Base-by-base conservation (phyloP, 176 grass and related monocot species). In the Tillandsia leiboldiana region DNA sequence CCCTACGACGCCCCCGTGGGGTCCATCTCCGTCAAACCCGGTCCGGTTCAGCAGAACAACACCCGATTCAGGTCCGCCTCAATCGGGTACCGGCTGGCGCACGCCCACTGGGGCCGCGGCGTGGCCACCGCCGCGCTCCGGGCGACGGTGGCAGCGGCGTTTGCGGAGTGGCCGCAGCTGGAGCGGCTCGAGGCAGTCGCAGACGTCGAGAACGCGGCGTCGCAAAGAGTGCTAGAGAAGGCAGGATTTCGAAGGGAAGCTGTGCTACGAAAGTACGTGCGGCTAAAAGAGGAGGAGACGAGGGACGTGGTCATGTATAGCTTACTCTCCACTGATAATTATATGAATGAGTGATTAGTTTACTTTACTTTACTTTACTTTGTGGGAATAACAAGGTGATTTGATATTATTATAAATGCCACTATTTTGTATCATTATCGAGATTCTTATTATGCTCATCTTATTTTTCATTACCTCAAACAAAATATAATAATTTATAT, bases 211-310 rank as follows among this genome's bases (percentile, higher is more conserved):
- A 96, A 89, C 65, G 78, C 70, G 66, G 83, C 92, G 70, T 91
- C 88, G 72, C 92, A 91, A 69, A 81, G 88, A 23, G 85, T 86
- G 78, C 88, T 89, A 69, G 88, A 96, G 85, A 91, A 96, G 81
- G 88, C 92, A 52, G 88, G 88, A 8, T 96, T 96, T 68, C 52
- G 18, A 14, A 70, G 81, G 54, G 88, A 91, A 17, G 88, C 85
- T 11, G 14, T 78, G 48, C 72, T 96, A 8, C 61, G 92, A 15
- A 75, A 71, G 62, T 91, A 82, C 74, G 2, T 91, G 18, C 14
- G 77, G 74, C 58, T 96, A 68, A 88, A 91, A 72, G 88, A 85
- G 61, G 48, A 63, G 69, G 67, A 67, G 66, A 42, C 33, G 33
- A 91, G 74, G 69, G 80, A 96, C 53, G 77, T 88, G 80, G 72